Conservation (phyloP, 2,329 filamentous ascomycete species). For the Coniochaeta sp. region DNA sequence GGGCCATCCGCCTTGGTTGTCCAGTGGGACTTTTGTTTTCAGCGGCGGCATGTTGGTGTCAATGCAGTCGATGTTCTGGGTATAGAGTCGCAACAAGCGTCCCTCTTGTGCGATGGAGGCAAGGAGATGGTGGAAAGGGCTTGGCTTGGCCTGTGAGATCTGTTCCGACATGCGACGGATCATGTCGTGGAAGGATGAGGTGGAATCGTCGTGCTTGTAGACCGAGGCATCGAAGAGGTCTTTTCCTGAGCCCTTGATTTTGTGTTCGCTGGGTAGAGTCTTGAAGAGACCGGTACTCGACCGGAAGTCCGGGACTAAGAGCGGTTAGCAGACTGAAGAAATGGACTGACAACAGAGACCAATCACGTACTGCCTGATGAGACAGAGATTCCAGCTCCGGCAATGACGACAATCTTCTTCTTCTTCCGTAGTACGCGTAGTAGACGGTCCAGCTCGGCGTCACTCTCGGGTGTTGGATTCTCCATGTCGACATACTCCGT, state of each 20-base stretch:
- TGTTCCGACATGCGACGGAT: conserved; percentile 79
- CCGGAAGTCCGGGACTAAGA: conserved; percentile 83
- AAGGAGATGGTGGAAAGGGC: conserved; percentile 86
- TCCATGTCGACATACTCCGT: conserved; percentile 77
- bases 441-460: conserved; percentile 62
- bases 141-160: conserved; percentile 71
- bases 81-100: conserved; percentile 83
- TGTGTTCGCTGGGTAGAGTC: conserved; percentile 77
- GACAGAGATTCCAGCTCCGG: conserved; percentile 93
- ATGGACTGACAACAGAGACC: conserved; percentile 5
- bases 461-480: conserved; percentile 38
- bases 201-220: conserved; percentile 85
- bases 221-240: conserved; percentile 96
- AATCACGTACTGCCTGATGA: conserved; percentile 74
- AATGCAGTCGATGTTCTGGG: conserved; percentile 94
- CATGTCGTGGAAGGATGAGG: conserved; percentile 92
- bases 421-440: conserved; percentile 73
- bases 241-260: conserved; percentile 88
- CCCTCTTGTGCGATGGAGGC: conserved; percentile 84
- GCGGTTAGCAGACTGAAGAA: conserved; percentile 11
- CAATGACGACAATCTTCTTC: conserved; percentile 94
- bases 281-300: conserved; percentile 87
- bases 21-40: conserved; percentile 72
- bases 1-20: conserved; percentile 83
- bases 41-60: conserved; percentile 79